A percentile compares a stretch with the other conserved stretches of the same genome.
Evolutionary conservation across 768 basidiomycete species (phyloP).

Genomic region (Wakefieldia striispora): DNA sequence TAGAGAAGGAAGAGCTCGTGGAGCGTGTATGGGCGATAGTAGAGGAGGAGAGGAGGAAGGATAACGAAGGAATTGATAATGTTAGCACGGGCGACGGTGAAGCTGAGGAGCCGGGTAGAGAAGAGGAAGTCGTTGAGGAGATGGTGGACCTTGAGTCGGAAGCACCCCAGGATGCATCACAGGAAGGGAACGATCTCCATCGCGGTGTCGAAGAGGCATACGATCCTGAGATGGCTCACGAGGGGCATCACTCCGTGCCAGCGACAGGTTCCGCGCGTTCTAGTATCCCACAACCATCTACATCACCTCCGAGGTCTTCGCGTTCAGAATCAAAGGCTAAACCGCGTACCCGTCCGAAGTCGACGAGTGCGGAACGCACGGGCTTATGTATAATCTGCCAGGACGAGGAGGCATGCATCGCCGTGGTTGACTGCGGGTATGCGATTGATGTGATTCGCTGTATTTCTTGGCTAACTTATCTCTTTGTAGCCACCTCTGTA

Average conservation of each 20-base stretch:
- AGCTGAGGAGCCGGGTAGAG: constrained; percentile 19
- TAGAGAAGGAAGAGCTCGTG: constrained; percentile 90
- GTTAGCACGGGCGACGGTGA: constrained; percentile 27
- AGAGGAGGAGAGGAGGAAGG: constrained; percentile 58
- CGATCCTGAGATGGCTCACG: constrained; percentile 4
- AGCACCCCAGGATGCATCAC: neutral
- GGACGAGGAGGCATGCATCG: constrained; percentile 92
- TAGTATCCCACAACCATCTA: constrained; percentile 12
- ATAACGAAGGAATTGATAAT: constrained; percentile 39
- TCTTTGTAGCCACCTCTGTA: constrained; percentile 63
- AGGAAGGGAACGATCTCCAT: neutral
- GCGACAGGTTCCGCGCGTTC: neutral
- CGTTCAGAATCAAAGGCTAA: constrained; percentile 35
- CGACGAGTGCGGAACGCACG: constrained; percentile 48
- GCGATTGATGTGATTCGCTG: constrained; percentile 26
- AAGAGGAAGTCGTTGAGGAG: constrained; percentile 15
- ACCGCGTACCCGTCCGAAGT: constrained; percentile 28
- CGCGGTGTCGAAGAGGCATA: neutral
- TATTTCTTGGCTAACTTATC: neutral
- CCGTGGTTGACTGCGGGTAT: constrained; percentile 92
- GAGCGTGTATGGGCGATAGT: constrained; percentile 60
- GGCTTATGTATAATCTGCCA: constrained; percentile 92
- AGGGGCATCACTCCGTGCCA: constrained; percentile 2
- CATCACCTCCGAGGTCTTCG: constrained; percentile 23
- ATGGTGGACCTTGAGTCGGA: constrained; percentile 21